Evolutionary conservation across 805 yeast genomes (phyloP), one percentile per base, ranked within the genome.

Genomic region (Candida xyloterini): DNA sequence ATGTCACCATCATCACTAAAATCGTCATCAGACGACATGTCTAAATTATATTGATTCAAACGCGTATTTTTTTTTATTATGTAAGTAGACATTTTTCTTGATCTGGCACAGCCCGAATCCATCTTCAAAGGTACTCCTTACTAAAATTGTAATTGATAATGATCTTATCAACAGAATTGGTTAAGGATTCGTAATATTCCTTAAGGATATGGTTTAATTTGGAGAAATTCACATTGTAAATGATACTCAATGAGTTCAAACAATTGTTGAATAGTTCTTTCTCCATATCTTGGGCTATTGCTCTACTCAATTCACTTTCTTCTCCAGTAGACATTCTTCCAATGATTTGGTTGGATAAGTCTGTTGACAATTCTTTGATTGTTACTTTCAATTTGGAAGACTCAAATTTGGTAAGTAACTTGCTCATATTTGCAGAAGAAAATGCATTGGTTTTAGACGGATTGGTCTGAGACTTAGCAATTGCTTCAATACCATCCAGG

Each of bases 201-300:
- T 71, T 78, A 24, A 83, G 70, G 14, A 84, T 68, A 1, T 68
- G 65, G 46, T 70, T 71, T 42, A 89, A 62, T 33, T 78, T 71
- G 46, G 72, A 62, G 49, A 81, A 77, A 18, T 77, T 66, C 15
- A 76, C 73, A 15, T 43, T 54, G 49, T 79, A 81, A 46, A 78
- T 77, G 15, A 77, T 79, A 49, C 82, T 87, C 42, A 85, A 63
- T 14, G 84, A 79, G 11, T 71, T 67, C 93, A 95, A 82, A 40
- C 87, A 70, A 52, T 73, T 76, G 27, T 74, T 78, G 27, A 79
- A 62, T 28, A 86, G 56, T 31, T 72, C 78, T 33, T 67, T 71
- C 52, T 79, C 84, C 44, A 71, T 63, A 43, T 67, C 70, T 24
- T 66, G 38, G 1, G 59, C 56, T 10, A 57, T 56, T 1, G 33